Conservation (phyloP, 805 yeast genomes). For the Kodamaea lidongshanica region DNA sequence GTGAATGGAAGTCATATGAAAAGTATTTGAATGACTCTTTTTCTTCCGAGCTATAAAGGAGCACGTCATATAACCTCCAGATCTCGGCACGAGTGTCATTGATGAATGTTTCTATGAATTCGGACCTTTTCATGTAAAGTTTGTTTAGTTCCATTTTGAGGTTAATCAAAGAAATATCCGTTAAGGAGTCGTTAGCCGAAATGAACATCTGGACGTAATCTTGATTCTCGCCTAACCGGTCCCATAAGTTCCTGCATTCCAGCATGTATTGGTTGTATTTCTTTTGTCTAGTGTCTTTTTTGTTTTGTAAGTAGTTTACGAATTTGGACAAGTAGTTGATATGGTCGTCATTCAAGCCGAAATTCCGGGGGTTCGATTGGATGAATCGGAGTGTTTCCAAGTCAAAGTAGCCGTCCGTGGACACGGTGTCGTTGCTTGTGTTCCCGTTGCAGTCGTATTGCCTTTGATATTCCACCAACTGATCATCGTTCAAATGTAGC, state of each 20-base stretch:
- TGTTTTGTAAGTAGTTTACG: constrained; percentile 23
- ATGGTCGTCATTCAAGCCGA: constrained; percentile 34
- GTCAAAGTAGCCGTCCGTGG: constrained; percentile 30
- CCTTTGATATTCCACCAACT: constrained; percentile 28
- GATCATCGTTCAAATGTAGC: constrained; percentile 29
- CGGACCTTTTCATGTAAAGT: constrained; percentile 53
- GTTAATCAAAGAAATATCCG: constrained; percentile 41
- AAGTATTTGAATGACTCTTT: constrained; percentile 42
- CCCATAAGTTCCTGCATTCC: constrained; percentile 51
- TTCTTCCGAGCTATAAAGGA: constrained; percentile 54
- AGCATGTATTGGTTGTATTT: constrained; percentile 28
- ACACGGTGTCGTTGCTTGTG: constrained; percentile 7
- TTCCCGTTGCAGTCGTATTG: constrained; percentile 15
- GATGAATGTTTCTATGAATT: constrained; percentile 64
- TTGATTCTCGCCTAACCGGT: constrained; percentile 45
- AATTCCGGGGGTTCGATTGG: constrained; percentile 30
- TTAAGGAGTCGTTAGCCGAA: constrained; percentile 41
- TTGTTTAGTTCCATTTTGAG: constrained; percentile 52
- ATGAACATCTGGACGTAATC: constrained; percentile 38
- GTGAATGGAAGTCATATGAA: constrained; percentile 25
- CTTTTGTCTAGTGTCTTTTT: constrained; percentile 30
- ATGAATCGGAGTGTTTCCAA: constrained; percentile 33
- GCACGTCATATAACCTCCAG: constrained; percentile 51
- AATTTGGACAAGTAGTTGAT: constrained; percentile 27
- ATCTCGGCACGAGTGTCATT: constrained; percentile 55